phyloP scores from a whole-genome alignment of 176 grass and related monocot species.

The Aegilops sharonensis region DNA sequence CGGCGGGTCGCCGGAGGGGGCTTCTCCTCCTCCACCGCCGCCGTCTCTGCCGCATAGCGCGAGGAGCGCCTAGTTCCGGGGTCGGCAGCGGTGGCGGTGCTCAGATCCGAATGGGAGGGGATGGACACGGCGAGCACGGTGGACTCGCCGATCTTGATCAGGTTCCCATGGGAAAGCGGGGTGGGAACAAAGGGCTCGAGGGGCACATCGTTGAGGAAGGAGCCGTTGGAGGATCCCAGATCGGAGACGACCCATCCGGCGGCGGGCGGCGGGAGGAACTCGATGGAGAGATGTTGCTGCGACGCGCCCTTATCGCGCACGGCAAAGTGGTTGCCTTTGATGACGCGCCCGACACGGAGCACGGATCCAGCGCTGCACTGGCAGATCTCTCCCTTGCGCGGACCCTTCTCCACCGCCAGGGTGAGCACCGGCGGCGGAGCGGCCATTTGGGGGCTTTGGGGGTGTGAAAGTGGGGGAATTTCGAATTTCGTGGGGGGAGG shows the following conservation, averaged over 20 bases:
- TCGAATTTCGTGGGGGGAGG: not conserved
- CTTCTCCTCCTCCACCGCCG: conserved; percentile 16
- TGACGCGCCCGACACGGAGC: conserved; percentile 59
- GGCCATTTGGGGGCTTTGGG: conserved; percentile 40
- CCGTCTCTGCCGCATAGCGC: not conserved
- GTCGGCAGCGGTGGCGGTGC: not conserved
- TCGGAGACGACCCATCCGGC: conserved; percentile 63
- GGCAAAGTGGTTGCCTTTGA: conserved; percentile 65
- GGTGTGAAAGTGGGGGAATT: not conserved
- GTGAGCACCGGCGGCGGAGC: conserved; percentile 49
- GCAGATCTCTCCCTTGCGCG: conserved; percentile 44
- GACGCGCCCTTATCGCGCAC: conserved; percentile 75
- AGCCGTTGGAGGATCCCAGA: conserved; percentile 78
- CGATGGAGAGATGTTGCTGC: conserved; percentile 65
- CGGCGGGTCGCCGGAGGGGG: conserved; percentile 1
- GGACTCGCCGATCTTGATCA: conserved; percentile 76
- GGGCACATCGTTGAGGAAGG: conserved; percentile 51
- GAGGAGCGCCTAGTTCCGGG: conserved; percentile 22
- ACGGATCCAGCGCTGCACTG: conserved; percentile 31
- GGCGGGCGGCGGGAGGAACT: conserved; percentile 45
- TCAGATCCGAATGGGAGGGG: not conserved
- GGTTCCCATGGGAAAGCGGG: conserved; percentile 61
- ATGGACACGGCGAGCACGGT: conserved; percentile 54
- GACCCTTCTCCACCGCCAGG: conserved; percentile 67
- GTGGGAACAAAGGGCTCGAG: conserved; percentile 42